Conservation (phyloP, 192 early-diverging fungal species). For the Geranomyces variabilis region DNA sequence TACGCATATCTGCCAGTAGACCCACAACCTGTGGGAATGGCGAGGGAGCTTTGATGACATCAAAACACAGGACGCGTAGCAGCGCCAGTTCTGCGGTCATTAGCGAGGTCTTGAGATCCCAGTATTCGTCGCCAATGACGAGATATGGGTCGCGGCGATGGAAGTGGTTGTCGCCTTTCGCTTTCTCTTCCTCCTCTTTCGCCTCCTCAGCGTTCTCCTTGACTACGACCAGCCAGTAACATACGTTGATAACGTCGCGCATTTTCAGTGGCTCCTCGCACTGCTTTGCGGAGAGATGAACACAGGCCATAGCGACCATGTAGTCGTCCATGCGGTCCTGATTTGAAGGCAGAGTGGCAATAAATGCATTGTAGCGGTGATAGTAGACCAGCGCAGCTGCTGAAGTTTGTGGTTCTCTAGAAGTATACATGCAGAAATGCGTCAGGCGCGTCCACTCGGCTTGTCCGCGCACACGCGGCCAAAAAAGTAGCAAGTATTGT, state of each 20-base stretch:
- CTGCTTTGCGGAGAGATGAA: background rate
- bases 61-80: background rate
- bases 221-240: background rate
- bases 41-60: background rate
- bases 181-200: too few species aligned
- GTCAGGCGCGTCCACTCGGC: too few species aligned
- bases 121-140: background rate
- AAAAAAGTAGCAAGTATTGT: too few species aligned
- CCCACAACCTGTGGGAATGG: too few species aligned
- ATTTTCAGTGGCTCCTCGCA: slow-evolving; percentile 1
- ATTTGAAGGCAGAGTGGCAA: too few species aligned
- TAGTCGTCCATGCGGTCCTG: background rate
- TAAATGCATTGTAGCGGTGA: too few species aligned
- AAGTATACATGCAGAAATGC: too few species aligned
- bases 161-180: too few species aligned
- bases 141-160: background rate
- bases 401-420: too few species aligned
- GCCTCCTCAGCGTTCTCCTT: background rate
- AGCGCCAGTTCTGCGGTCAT: slow-evolving; percentile 5
- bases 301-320: background rate
- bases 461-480: too few species aligned
- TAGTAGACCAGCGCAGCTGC: too few species aligned
- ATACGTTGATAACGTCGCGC: background rate
- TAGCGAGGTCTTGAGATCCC: background rate
- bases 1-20: too few species aligned